These are phyloP conservation scores for Colletotrichum lini DNA, from an alignment of 2,329 filamentous ascomycete species.

Conservation along the genomic window DNA sequence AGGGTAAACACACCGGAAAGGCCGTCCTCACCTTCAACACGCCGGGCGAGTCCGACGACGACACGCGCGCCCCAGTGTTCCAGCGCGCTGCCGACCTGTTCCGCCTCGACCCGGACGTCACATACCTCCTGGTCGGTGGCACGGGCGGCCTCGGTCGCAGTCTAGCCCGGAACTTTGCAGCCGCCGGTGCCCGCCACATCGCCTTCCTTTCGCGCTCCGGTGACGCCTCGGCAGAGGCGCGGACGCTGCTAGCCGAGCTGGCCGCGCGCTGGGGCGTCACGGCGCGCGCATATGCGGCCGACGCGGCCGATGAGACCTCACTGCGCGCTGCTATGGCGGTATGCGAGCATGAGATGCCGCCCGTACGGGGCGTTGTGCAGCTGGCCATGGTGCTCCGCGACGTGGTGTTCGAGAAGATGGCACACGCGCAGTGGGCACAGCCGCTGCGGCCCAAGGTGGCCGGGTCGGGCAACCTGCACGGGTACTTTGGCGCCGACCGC, in stretches of 20 bases:
- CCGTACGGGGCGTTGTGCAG: conserved; percentile 43
- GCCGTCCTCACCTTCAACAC: conserved; percentile 47
- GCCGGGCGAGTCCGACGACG: background rate
- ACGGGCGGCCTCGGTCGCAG: conserved; percentile 48
- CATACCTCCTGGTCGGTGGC: conserved; percentile 51
- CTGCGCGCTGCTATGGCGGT: background rate
- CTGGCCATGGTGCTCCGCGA: conserved; percentile 41
- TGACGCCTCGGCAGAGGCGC: conserved; percentile 26
- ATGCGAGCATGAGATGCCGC: conserved; percentile 43
- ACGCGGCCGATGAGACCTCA: conserved; percentile 47
- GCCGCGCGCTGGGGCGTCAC: background rate
- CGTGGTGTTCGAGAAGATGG: conserved; percentile 48
- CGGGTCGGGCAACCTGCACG: conserved; percentile 53
- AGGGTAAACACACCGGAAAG: conserved; percentile 58
- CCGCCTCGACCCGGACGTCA: conserved; percentile 43
- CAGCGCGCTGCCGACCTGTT: background rate
- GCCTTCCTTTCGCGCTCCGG: conserved; percentile 50
- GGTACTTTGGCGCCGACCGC: conserved; percentile 35
- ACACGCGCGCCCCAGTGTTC: background rate
- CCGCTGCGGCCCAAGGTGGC: conserved; percentile 50
- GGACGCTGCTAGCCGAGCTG: background rate
- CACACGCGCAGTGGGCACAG: conserved; percentile 44
- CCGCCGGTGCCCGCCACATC: conserved; percentile 48
- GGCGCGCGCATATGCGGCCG: conserved; percentile 47
- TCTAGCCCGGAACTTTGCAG: conserved; percentile 46